Conservation (phyloP, 2,329 filamentous ascomycete genomes). For the Clarireedia homoeocarpa region DNA sequence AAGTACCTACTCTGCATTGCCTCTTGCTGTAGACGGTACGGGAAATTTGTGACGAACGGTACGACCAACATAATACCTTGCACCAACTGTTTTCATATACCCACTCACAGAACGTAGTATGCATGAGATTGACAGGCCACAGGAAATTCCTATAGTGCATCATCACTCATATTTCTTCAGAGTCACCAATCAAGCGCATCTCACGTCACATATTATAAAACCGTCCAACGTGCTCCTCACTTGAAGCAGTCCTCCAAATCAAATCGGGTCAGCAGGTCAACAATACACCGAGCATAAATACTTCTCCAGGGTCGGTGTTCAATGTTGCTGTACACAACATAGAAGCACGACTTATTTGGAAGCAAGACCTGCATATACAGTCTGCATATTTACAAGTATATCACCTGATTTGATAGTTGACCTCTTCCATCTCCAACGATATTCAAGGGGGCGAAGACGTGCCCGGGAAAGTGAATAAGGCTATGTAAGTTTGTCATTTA, state of each 20-base stretch:
- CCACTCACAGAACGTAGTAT: constrained; percentile 2
- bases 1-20: background rate
- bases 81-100: constrained; percentile 4
- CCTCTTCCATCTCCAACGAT: background rate
- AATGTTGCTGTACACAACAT: constrained; percentile 3
- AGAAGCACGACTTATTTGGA: constrained; percentile 6
- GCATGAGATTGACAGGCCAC: constrained; percentile 3
- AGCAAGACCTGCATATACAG: constrained; percentile 8
- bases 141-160: background rate
- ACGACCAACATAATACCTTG: constrained; percentile 8
- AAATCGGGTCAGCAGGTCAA: constrained; percentile 7
- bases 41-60: constrained; percentile 5
- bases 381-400: background rate
- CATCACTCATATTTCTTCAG: background rate
- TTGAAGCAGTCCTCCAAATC: constrained; percentile 3
- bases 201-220: constrained; percentile 10
- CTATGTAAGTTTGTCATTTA: constrained; percentile 1
- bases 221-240: constrained; percentile 6
- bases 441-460: background rate
- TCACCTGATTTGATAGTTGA: constrained; percentile 9
- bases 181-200: constrained; percentile 5
- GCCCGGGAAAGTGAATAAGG: constrained; percentile 4
- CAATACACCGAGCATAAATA: constrained; percentile 8
- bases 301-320: background rate
- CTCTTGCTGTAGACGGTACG: constrained; percentile 1